Conservation (phyloP, 2,329 filamentous ascomycete species). For the Botrytis elliptica region DNA sequence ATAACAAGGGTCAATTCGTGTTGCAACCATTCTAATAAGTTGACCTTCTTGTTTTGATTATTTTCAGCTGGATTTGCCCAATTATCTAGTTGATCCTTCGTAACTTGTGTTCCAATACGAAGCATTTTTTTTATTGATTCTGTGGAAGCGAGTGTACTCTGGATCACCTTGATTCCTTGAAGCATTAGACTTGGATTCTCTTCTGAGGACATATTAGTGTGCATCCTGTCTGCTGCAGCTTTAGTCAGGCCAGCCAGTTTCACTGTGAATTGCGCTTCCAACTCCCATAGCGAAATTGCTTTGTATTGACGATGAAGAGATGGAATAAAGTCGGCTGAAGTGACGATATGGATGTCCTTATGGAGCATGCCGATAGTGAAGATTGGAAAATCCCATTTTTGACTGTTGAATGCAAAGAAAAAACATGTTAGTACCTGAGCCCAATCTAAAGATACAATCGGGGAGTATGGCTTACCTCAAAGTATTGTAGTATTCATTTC, state of each 20-base stretch:
- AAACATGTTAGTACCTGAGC: neutral
- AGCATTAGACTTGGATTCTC: neutral
- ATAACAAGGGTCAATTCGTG: slow-evolving; percentile 13
- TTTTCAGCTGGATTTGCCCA: neutral
- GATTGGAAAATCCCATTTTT: slow-evolving; percentile 11
- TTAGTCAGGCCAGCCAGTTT: neutral
- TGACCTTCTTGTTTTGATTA: neutral
- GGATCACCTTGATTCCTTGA: slow-evolving; percentile 11
- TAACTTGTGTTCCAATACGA: neutral
- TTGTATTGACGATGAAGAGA: slow-evolving; percentile 12
- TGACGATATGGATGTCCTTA: neutral
- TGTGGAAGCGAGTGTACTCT: neutral
- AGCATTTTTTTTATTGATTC: slow-evolving; percentile 2
- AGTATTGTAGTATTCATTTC: neutral
- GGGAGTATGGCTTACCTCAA: neutral
- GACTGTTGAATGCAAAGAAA: neutral
- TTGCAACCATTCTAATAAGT: slow-evolving; percentile 11
- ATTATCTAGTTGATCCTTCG: neutral
- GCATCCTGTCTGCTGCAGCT: neutral
- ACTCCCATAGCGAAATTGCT: slow-evolving; percentile 8
- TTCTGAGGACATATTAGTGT: neutral
- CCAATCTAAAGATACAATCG: no score
- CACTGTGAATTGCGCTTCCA: slow-evolving; percentile 10
- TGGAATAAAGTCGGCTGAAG: neutral
- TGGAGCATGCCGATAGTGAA: slow-evolving; percentile 3